A percentile compares a stretch with the other conserved stretches of the same genome.
Evolutionary conservation across 805 yeast genomes (phyloP).

Genomic region (Ogataea trehaloabstinens): DNA sequence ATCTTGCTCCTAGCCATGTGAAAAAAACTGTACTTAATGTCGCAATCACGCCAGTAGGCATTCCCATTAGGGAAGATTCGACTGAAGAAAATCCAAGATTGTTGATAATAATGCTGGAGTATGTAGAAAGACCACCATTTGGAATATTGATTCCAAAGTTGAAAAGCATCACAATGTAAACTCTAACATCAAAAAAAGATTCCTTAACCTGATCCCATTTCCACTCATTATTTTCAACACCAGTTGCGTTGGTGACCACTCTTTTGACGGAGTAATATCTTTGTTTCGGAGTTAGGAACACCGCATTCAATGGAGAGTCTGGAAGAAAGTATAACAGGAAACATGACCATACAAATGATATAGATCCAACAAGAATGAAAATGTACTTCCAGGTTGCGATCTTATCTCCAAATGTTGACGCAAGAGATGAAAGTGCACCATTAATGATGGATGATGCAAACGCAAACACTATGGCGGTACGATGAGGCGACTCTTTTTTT

Average conservation of each 20-base stretch:
- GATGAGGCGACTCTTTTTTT: conserved; percentile 42
- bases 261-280: conserved; percentile 46
- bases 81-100: conserved; percentile 27
- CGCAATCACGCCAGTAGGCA: conserved; percentile 22
- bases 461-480: conserved; percentile 43
- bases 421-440: conserved; percentile 29
- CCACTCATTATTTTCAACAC: conserved; percentile 38
- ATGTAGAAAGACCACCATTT: conserved; percentile 45
- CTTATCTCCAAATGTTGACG: conserved; percentile 23
- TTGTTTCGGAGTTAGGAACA: conserved; percentile 44
- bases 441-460: conserved; percentile 37
- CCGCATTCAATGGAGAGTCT: conserved; percentile 48
- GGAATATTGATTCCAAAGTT: conserved; percentile 27
- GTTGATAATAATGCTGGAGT: conserved; percentile 31
- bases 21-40: conserved; percentile 13
- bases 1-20: conserved; percentile 16
- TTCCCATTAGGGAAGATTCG: conserved; percentile 17
- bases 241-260: conserved; percentile 38
- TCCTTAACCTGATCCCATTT: conserved; percentile 45
- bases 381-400: conserved; percentile 49
- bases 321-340: conserved; percentile 42
- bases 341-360: conserved; percentile 40
- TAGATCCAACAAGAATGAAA: conserved; percentile 51
- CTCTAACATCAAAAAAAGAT: conserved; percentile 38
- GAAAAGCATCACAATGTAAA: conserved; percentile 39